Evolutionary conservation across 352 stramenopile genomes (phyloP).

Genomic region (Phytophthora kernoviae): DNA sequence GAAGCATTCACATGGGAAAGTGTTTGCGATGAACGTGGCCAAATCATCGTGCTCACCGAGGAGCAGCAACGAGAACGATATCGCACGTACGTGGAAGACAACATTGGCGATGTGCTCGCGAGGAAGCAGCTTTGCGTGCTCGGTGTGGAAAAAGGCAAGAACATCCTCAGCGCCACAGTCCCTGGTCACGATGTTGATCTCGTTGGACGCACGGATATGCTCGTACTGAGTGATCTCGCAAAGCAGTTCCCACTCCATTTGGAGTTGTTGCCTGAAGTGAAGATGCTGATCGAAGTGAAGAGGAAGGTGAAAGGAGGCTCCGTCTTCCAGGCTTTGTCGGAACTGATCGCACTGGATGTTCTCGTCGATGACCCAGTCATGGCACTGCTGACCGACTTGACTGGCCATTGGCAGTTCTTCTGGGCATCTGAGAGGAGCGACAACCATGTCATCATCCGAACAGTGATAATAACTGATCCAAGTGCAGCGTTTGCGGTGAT

Average conservation of each 20-base stretch:
- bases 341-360: conserved; percentile 52
- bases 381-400: conserved; percentile 52
- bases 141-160: conserved; percentile 28
- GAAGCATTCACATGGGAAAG: conserved; percentile 29
- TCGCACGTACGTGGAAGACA: conserved; percentile 40
- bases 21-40: conserved; percentile 12
- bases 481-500: conserved; percentile 41
- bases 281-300: conserved; percentile 60
- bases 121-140: conserved; percentile 44
- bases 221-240: conserved; percentile 45
- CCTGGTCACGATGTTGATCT: conserved; percentile 38
- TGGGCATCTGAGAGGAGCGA: conserved; percentile 40
- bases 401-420: conserved; percentile 41
- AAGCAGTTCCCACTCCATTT: conserved; percentile 14
- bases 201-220: conserved; percentile 41
- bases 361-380: conserved; percentile 40
- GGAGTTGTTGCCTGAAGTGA: conserved; percentile 37
- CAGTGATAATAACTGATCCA: conserved; percentile 24
- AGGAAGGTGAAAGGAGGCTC: conserved; percentile 22
- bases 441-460: conserved; percentile 25
- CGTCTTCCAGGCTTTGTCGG: conserved; percentile 42
- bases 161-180: conserved; percentile 39
- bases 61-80: conserved; percentile 36
- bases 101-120: conserved; percentile 38
- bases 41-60: conserved; percentile 21